Base-by-base conservation (phyloP, 2,329 filamentous ascomycete genomes). In the Paecilomyces sp. region DNA sequence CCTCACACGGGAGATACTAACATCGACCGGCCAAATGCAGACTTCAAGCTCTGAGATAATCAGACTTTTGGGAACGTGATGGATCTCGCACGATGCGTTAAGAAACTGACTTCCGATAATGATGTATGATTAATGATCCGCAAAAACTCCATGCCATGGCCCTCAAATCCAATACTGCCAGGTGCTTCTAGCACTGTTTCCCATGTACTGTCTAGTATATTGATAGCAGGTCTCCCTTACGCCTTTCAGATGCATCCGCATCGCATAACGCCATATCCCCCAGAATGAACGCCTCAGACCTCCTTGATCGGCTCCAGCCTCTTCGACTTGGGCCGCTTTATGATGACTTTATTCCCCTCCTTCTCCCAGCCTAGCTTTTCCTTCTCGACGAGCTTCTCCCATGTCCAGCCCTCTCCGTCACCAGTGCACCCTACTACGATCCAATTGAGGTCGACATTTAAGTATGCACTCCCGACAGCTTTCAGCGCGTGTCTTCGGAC, bases 291-390 rank as follows among this genome's bases (percentile, higher is more conserved):
- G 62, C 67, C 64, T 63, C 62, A 53, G 4, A 30, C 51, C 54
- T 66, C 61, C 58, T 62, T 64, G 34, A 60, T 61, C 25, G 63
- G 61, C 34, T 62, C 60, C 31, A 64, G 62, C 52, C 63, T 67
- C 34, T 63, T 62, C 41, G 61, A 60, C 63, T 71, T 77, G 15
- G 73, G 71, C 69, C 82, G 85, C 65, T 89, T 84, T 70, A 97
- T 93, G n/a, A 92, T 80, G 33, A 97, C 87, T 68, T 79, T 88
- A 52, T 83, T 81, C 3, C 84, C 87, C 50, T 90, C 87, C 67
- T 90, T 78, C 69, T 92, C 85, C 94, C 94, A 99, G 0, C 92
- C 92, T 1, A 97, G 88, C 2, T 86, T 86, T 69, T 90, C 86
- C 64, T 84, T 79, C 34, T 83, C 81, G 60, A 77, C 82, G 68